Evolutionary conservation across 768 basidiomycete species (phyloP).

Genomic region (Tubosaeta brunneosetosa): DNA sequence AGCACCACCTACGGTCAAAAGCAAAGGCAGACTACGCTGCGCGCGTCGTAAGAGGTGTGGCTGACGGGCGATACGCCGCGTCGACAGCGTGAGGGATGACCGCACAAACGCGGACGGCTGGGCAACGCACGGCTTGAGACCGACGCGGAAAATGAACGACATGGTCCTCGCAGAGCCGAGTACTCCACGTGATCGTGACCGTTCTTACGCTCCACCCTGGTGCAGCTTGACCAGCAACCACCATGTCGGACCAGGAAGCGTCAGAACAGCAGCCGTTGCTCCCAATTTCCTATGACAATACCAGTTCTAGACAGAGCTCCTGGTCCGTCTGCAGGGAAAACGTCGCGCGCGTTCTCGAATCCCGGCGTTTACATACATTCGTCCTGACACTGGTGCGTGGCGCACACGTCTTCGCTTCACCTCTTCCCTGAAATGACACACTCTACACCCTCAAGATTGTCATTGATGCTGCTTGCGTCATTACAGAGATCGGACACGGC

Average conservation of each 20-base stretch:
- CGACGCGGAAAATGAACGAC: slow-evolving; percentile 14
- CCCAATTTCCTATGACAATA: slow-evolving; percentile 19
- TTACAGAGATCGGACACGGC: slow-evolving; percentile 64
- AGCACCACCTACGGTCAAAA: slow-evolving; percentile 32
- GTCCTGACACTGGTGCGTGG: slow-evolving; percentile 54
- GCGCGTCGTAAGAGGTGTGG: slow-evolving; percentile 1
- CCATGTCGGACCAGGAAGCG: slow-evolving; percentile 34
- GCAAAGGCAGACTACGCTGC: slow-evolving; percentile 10
- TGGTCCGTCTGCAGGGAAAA: slow-evolving; percentile 26
- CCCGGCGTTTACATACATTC: slow-evolving; percentile 46
- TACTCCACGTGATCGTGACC: slow-evolving; percentile 23
- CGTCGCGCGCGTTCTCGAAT: slow-evolving; percentile 50
- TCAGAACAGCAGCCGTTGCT: slow-evolving; percentile 51
- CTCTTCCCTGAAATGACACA: slow-evolving; percentile 6
- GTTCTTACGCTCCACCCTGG: slow-evolving; percentile 3
- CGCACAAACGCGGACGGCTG: slow-evolving; percentile 3
- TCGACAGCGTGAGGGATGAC: slow-evolving; percentile 2
- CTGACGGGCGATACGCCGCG: background rate
- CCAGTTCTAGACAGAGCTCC: slow-evolving; percentile 6
- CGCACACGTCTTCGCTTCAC: slow-evolving; percentile 19
- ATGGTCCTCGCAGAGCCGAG: too few species aligned
- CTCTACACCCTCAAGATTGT: slow-evolving; percentile 39
- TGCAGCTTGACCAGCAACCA: slow-evolving; percentile 20
- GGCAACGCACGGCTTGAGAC: slow-evolving; percentile 11
- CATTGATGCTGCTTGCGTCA: slow-evolving; percentile 66